A percentile compares a stretch with the other conserved stretches of the same genome.
Evolutionary conservation across 331 rosid genomes (phyloP).

Genomic region (Stylosanthes scabra): DNA sequence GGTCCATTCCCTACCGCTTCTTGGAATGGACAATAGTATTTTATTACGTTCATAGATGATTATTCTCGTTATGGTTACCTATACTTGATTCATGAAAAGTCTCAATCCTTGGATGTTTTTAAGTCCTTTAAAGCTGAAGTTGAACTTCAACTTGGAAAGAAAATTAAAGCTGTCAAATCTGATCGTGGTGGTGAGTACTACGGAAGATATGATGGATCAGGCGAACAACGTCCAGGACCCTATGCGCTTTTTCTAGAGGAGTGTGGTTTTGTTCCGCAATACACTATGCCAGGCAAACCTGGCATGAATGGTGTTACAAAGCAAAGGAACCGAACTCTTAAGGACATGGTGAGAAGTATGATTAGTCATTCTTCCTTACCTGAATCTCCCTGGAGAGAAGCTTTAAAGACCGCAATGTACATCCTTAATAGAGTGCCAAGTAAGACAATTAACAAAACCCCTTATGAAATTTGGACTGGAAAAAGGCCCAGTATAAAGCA

Average conservation of each 20-base stretch:
- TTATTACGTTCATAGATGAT: background rate
- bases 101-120: background rate
- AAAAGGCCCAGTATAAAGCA: background rate
- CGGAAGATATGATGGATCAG: background rate
- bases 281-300: background rate
- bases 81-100: background rate
- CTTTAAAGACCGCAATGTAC: background rate
- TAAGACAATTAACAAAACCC: background rate
- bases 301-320: background rate
- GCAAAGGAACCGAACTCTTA: too few relatives aligned
- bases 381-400: background rate
- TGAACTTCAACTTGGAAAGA: background rate
- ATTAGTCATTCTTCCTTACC: background rate
- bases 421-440: background rate
- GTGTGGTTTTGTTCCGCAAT: background rate
- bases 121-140: background rate
- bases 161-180: background rate
- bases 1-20: too few relatives aligned
- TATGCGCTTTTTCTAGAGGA: background rate
- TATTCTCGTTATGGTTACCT: background rate
- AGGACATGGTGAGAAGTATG: too few relatives aligned
- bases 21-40: background rate
- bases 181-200: background rate
- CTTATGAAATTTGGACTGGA: background rate
- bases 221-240: background rate